Percentiles rank a stretch among this genome's conserved stretches.
Conservation (phyloP, 805 yeast genomes). For the Metschnikowia orientalis region DNA sequence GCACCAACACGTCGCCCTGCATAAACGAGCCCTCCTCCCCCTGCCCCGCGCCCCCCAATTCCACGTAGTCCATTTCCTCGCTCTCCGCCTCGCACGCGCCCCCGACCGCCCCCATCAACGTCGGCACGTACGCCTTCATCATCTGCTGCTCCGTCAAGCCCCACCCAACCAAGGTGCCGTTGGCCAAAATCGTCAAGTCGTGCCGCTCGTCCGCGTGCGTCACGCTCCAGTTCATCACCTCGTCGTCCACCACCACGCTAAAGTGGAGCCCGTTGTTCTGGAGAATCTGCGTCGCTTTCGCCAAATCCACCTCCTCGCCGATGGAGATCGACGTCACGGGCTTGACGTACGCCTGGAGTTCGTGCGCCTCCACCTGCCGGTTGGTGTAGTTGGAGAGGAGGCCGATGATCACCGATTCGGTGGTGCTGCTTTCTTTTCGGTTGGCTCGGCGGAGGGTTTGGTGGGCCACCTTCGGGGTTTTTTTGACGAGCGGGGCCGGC, state of each 20-base stretch:
- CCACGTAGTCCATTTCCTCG: conserved; percentile 83
- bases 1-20: conserved; percentile 66
- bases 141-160: conserved; percentile 59
- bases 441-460: conserved; percentile 19
- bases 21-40: conserved; percentile 38
- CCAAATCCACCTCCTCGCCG: conserved; percentile 67
- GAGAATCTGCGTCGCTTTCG: conserved; percentile 35
- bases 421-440: conserved; percentile 21
- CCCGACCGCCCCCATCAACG: conserved; percentile 43
- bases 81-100: conserved; percentile 53
- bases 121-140: conserved; percentile 45
- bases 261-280: conserved; percentile 22
- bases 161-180: conserved; percentile 86
- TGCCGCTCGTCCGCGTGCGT: conserved; percentile 24
- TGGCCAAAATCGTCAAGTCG: conserved; percentile 65
- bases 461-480: conserved; percentile 8
- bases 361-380: conserved; percentile 18
- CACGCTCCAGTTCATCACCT: conserved; percentile 51
- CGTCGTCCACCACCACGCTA: conserved; percentile 52
- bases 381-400: conserved; percentile 15
- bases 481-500: conserved; percentile 2
- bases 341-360: conserved; percentile 25
- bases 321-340: conserved; percentile 69
- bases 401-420: conserved; percentile 15
- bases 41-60: conserved; percentile 29